phyloP scores from a whole-genome alignment of 169 alveolate species.

The Eimeria zaria region DNA sequence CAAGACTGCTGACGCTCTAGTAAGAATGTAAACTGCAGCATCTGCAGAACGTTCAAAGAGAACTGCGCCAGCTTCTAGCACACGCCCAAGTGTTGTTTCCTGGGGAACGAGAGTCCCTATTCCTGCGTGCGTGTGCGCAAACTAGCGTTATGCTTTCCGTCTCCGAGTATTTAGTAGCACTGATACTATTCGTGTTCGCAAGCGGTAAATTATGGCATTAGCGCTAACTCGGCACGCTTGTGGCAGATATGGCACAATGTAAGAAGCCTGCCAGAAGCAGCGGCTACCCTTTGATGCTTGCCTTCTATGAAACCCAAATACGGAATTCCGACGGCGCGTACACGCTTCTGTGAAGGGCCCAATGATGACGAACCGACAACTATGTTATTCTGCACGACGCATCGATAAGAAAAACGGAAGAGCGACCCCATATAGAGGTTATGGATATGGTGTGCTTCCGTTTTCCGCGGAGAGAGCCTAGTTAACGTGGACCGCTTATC shows the following conservation, averaged over 20 bases:
- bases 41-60: not conserved
- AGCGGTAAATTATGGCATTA: not conserved
- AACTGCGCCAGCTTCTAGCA: not conserved
- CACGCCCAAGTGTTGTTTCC: too few relatives aligned
- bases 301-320: not conserved
- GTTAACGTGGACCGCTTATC: not conserved
- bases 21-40: too few relatives aligned
- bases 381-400: not conserved
- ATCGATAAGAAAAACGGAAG: not conserved
- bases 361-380: not conserved
- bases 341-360: not conserved
- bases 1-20: too few relatives aligned
- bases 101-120: too few relatives aligned
- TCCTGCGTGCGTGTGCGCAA: too few relatives aligned
- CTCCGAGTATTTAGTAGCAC: too few relatives aligned
- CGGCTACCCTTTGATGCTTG: not conserved
- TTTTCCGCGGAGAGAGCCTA: not conserved
- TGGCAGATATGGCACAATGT: not conserved
- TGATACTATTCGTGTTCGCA: too few relatives aligned
- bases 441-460: not conserved
- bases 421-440: not conserved
- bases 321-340: not conserved
- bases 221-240: not conserved
- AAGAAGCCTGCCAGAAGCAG: too few relatives aligned
- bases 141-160: too few relatives aligned